Percentiles rank a stretch among this genome's conserved stretches.
These are phyloP conservation scores for Magnusiomyces tetraspermus DNA, from an alignment of 1,139 yeast species.

Conservation along the genomic window DNA sequence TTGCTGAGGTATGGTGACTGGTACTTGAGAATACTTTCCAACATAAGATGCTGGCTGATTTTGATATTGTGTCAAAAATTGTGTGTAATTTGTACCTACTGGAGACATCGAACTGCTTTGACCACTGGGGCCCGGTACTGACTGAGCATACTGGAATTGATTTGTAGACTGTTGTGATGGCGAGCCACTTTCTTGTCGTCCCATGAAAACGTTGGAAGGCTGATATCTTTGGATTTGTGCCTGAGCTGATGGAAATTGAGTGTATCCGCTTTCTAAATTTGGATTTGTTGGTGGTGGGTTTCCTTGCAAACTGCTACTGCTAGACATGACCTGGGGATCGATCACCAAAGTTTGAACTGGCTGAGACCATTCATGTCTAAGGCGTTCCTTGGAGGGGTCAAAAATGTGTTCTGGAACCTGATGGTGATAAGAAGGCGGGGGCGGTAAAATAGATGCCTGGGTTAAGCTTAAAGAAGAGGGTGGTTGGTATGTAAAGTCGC, in stretches of 20 bases:
- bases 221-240: background rate
- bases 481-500: background rate
- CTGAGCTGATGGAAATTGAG: background rate
- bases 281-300: background rate
- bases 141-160: background rate
- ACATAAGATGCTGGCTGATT: background rate
- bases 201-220: background rate
- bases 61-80: background rate
- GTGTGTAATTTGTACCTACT: background rate
- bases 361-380: conserved; percentile 58
- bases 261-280: background rate
- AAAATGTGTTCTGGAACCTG: conserved; percentile 2
- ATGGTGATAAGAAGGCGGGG: background rate
- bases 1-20: background rate
- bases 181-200: background rate
- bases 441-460: too few relatives aligned
- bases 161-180: background rate
- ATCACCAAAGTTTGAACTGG: background rate
- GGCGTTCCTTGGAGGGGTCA: conserved; percentile 34
- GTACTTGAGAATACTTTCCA: background rate
- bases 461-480: background rate
- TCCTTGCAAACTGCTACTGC: background rate
- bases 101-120: background rate
- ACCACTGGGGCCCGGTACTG: background rate
- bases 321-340: background rate